Base-by-base conservation (phyloP, 805 yeast species). In the Barnettozyma vustinii region DNA sequence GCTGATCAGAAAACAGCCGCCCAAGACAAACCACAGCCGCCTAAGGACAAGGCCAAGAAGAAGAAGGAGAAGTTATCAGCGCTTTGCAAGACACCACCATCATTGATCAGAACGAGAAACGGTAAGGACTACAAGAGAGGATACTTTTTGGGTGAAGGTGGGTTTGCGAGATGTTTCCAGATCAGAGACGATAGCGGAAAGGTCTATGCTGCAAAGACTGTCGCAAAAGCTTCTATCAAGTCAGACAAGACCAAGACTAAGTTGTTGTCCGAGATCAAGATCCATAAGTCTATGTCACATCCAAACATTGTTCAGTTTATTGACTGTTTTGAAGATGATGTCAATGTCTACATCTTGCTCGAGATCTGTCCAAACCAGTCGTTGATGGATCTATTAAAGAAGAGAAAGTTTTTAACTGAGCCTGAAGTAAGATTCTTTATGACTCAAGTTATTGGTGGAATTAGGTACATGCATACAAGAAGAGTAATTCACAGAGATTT, bases 131-230 rank as follows among this genome's bases (percentile, higher is more conserved):
- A 87, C 67, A 88, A 86, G 55, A 79, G 98, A 63, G 98, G 98
- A 1, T 75, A 75, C 51, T 91, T 90, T 60, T 73, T 94, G 33
- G 99, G 99, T 35, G 98, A 92, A 71, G 99, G 99, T 52, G 99
- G 99, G 0, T 94, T 94, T 73, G 99, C 99, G 16, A 81, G 98
- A 63, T 94, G 99, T 65, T 94, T 94, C 70, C 97, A 94, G 66
- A 94, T 94, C 75, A 88, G 86, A 64, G 96, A 91, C 68, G 85
- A 89, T 52, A 73, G 79, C 55, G 98, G 98, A 33, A 80, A 81
- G 61, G 77, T 87, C 1, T 94, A 75, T 67, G 99, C 99, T 18
- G 99, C 99, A 30, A 94, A 94, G 64, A 95, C 99, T 0, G 96
- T 94, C 35, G 99, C 99, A 47, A 94, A 94, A 68, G 91, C 91